phyloP scores from a whole-genome alignment of 768 basidiomycete genomes.

The Rhodotorula paludigena region DNA sequence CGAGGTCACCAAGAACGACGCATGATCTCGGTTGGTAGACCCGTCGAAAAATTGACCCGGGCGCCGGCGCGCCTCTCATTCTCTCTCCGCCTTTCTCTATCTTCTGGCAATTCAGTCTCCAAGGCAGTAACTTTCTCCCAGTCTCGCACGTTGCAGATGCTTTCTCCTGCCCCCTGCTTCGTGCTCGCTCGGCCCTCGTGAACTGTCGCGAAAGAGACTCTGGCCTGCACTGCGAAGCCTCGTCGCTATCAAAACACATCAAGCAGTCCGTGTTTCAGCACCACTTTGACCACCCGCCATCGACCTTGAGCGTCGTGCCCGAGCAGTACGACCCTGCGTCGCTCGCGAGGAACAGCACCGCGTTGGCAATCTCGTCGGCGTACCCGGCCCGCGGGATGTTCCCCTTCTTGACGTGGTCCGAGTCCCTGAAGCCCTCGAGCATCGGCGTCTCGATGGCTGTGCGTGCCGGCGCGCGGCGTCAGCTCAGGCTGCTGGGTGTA shows the following conservation, averaged over 20 bases:
- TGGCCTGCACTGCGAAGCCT: too few relatives aligned
- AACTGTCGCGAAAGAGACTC: too few relatives aligned
- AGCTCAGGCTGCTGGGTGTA: too few relatives aligned
- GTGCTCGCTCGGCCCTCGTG: too few relatives aligned
- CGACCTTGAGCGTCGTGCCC: conserved; percentile 13
- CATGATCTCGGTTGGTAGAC: conserved; percentile 2
- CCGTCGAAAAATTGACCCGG: too few relatives aligned
- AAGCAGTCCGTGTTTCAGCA: conserved; percentile 12
- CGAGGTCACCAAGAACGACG: conserved; percentile 34
- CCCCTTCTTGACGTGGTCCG: not conserved
- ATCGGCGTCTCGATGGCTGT: conserved; percentile 15
- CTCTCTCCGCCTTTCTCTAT: too few relatives aligned
- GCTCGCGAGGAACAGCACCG: conserved; percentile 3
- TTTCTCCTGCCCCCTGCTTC: too few relatives aligned
- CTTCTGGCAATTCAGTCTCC: too few relatives aligned
- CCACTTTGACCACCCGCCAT: conserved; percentile 25
- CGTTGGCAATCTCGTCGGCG: conserved; percentile 1
- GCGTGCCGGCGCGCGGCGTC: not conserved
- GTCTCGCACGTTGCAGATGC: too few relatives aligned
- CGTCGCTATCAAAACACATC: too few relatives aligned
- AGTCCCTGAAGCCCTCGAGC: not conserved
- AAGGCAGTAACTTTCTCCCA: too few relatives aligned
- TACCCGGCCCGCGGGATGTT: conserved; percentile 13
- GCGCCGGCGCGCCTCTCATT: too few relatives aligned
- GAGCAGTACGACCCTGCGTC: conserved; percentile 1